Percentiles rank a stretch among this genome's conserved stretches.
These are phyloP conservation scores for Zygosaccharomyces siamensis DNA, from an alignment of 805 yeast species.

Conservation along the genomic window DNA sequence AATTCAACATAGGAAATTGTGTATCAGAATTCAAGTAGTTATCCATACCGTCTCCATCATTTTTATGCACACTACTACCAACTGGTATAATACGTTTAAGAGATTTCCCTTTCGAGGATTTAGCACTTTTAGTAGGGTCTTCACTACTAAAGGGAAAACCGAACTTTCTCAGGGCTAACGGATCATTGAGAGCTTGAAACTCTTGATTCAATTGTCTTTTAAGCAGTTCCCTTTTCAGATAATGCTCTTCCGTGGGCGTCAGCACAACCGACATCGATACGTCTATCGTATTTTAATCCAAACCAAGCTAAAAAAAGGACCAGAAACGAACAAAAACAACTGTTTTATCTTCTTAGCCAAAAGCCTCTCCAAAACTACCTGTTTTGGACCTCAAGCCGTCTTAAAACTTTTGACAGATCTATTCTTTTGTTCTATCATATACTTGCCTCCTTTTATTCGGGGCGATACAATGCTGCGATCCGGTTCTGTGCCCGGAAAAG, in stretches of 20 bases:
- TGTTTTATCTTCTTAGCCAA: too few species aligned
- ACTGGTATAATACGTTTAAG: constrained; percentile 1
- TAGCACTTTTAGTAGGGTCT: constrained; percentile 36
- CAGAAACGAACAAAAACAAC: background rate
- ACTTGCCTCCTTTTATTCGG: background rate
- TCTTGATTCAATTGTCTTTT: constrained; percentile 59
- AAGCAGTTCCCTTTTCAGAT: constrained; percentile 76
- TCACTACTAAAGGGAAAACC: constrained; percentile 69
- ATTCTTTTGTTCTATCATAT: background rate
- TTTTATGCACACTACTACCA: background rate
- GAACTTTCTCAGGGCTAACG: constrained; percentile 58
- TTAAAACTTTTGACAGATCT: background rate
- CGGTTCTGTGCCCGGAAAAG: too few species aligned
- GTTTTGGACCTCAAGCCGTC: too few species aligned
- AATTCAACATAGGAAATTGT: constrained; percentile 64
- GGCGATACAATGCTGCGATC: too few species aligned
- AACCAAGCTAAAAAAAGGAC: background rate
- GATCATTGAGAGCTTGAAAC: constrained; percentile 52
- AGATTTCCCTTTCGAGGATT: background rate
- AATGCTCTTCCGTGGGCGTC: constrained; percentile 74
- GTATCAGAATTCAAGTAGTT: constrained; percentile 13
- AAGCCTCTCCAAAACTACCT: too few species aligned
- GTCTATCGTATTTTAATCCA: background rate
- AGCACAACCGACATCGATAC: constrained; percentile 24
- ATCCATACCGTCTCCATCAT: background rate